These are phyloP conservation scores for Scalesia atractyloides DNA, from an alignment of 129 eudicot species.

Conservation along the genomic window DNA sequence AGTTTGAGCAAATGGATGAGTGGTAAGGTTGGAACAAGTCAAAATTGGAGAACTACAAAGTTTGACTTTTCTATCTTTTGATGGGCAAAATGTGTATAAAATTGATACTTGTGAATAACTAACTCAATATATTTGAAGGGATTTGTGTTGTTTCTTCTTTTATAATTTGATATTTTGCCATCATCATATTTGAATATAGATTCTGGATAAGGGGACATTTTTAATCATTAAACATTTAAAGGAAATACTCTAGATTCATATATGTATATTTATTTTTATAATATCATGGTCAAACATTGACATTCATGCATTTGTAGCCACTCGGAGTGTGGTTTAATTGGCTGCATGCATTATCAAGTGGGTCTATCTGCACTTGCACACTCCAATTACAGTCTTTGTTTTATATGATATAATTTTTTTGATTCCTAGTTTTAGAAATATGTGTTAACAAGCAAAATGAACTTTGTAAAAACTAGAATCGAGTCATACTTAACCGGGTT, in stretches of 20 bases:
- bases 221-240: too few relatives aligned
- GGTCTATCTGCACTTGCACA: background rate
- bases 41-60: conserved; percentile 21
- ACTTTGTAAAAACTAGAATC: too few relatives aligned
- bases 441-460: too few relatives aligned
- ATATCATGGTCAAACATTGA: background rate
- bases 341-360: conserved; percentile 15
- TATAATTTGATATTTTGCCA: too few relatives aligned
- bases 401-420: background rate
- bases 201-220: too few relatives aligned
- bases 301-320: conserved; percentile 13
- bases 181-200: too few relatives aligned
- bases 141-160: too few relatives aligned
- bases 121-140: background rate
- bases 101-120: background rate
- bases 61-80: conserved; percentile 10
- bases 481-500: too few relatives aligned
- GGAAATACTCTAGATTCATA: too few relatives aligned
- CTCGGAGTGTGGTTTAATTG: background rate
- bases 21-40: conserved; percentile 7
- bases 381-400: background rate
- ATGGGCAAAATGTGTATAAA: background rate
- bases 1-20: conserved; percentile 15
- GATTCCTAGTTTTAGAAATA: too few relatives aligned
- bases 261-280: background rate